Evolutionary conservation across 1,139 yeast genomes (phyloP).

Genomic region (Hansenula sp.): DNA sequence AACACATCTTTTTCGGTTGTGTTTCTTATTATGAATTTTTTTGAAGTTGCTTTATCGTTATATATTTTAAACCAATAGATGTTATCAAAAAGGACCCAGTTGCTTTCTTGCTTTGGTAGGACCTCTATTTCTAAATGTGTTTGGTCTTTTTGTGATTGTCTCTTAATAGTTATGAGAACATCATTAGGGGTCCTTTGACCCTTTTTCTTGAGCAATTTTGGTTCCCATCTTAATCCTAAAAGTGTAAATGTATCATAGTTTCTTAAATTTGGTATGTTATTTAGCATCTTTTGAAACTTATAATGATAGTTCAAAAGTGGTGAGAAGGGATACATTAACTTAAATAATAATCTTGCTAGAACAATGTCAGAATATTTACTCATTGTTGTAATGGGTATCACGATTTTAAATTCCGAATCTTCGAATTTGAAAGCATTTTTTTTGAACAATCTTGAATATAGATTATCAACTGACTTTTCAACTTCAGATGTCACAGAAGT

Average conservation of each 20-base stretch:
- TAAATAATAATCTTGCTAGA: constrained; percentile 19
- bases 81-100: constrained; percentile 19
- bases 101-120: constrained; percentile 7
- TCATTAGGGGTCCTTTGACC: not conserved
- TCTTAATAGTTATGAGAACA: constrained; percentile 5
- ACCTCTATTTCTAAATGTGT: constrained; percentile 4
- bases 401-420: constrained; percentile 1
- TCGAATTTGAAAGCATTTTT: not conserved
- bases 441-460: constrained; percentile 3
- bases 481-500: constrained; percentile 6
- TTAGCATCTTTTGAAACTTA: constrained; percentile 16
- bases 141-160: constrained; percentile 15
- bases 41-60: not conserved
- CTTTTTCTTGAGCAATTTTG: not conserved
- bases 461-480: constrained; percentile 9
- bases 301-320: constrained; percentile 22
- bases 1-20: constrained; percentile 11
- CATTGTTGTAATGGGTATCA: constrained; percentile 7
- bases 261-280: constrained; percentile 7
- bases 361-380: constrained; percentile 13
- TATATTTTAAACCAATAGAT: constrained; percentile 19
- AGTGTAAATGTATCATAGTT: constrained; percentile 10
- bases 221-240: constrained; percentile 20
- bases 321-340: constrained; percentile 16
- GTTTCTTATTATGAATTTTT: constrained; percentile 12